A percentile compares a stretch with the other conserved stretches of the same genome.
These are phyloP conservation scores for Nemophila menziesii DNA, from an alignment of 257 asterid species.

Conservation along the genomic window DNA sequence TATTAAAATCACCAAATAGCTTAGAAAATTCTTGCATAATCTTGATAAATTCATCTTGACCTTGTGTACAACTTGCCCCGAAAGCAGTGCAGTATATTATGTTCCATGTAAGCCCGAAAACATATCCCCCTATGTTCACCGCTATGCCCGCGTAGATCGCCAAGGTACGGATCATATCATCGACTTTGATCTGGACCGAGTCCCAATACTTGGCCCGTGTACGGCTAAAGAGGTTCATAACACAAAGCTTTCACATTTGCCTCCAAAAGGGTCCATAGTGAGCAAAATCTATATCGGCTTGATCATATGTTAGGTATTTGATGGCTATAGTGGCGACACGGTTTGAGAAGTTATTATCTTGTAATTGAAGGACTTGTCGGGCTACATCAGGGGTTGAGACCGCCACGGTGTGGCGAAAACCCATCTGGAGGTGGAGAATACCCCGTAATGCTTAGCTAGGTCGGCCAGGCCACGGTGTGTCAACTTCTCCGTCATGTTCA, in stretches of 20 bases:
- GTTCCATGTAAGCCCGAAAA: constrained; percentile 45
- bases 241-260: constrained; percentile 65
- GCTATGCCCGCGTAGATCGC: constrained; percentile 16
- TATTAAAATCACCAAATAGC: constrained; percentile 53
- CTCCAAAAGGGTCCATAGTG: constrained; percentile 78
- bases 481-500: constrained; percentile 36
- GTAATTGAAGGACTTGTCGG: constrained; percentile 45
- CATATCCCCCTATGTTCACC: constrained; percentile 50
- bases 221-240: constrained; percentile 57
- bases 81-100: constrained; percentile 58
- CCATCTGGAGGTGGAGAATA: constrained; percentile 10
- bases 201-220: constrained; percentile 70
- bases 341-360: constrained; percentile 54
- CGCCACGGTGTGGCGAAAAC: constrained; percentile 21
- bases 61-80: constrained; percentile 45
- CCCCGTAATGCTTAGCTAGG: constrained; percentile 45
- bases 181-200: constrained; percentile 57
- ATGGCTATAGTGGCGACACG: constrained; percentile 55
- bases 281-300: constrained; percentile 71
- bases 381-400: constrained; percentile 49
- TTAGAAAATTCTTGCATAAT: constrained; percentile 58
- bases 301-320: constrained; percentile 38
- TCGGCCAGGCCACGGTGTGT: constrained; percentile 50
- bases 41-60: constrained; percentile 48
- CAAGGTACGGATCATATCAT: constrained; percentile 28